Conservation (phyloP, 768 basidiomycete species). For the Xanthoconium stramineum region DNA sequence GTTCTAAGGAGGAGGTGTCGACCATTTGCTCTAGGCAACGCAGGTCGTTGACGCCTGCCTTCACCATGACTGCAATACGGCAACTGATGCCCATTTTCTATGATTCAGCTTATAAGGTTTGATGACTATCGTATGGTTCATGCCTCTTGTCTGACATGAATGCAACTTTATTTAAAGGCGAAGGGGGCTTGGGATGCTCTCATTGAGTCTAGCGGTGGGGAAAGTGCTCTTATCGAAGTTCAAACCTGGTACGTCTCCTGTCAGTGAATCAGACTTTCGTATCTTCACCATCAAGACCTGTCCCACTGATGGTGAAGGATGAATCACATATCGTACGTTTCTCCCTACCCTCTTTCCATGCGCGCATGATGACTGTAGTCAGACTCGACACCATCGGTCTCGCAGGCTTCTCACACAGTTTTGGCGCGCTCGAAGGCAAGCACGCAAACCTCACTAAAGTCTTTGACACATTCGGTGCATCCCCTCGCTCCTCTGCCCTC, state of each 20-base stretch:
- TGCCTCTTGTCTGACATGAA: not conserved
- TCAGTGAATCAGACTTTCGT: not conserved
- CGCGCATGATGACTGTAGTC: not conserved
- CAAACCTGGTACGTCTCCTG: slow-evolving; percentile 28
- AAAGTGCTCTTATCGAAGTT: slow-evolving; percentile 32
- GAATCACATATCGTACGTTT: slow-evolving; percentile 34
- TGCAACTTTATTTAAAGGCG: slow-evolving; percentile 14
- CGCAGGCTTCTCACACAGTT: slow-evolving; percentile 58
- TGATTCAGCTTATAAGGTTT: slow-evolving; percentile 31
- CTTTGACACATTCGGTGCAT: slow-evolving; percentile 35
- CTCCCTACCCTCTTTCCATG: not conserved
- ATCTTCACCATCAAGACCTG: not conserved
- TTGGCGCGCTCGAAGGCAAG: slow-evolving; percentile 50
- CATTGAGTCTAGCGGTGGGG: slow-evolving; percentile 14
- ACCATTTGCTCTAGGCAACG: slow-evolving; percentile 27
- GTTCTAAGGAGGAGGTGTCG: not conserved
- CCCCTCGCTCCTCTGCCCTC: slow-evolving; percentile 17
- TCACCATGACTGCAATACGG: slow-evolving; percentile 38
- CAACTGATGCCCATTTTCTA: slow-evolving; percentile 37
- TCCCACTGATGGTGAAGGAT: slow-evolving; percentile 18
- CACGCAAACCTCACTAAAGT: slow-evolving; percentile 38
- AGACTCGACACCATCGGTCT: slow-evolving; percentile 59
- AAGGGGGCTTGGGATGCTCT: slow-evolving; percentile 31
- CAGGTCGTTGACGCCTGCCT: slow-evolving; percentile 37
- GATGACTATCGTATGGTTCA: not conserved